Conservation (phyloP, 495 filamentous ascomycete species). For the Penicillium coffeae region DNA sequence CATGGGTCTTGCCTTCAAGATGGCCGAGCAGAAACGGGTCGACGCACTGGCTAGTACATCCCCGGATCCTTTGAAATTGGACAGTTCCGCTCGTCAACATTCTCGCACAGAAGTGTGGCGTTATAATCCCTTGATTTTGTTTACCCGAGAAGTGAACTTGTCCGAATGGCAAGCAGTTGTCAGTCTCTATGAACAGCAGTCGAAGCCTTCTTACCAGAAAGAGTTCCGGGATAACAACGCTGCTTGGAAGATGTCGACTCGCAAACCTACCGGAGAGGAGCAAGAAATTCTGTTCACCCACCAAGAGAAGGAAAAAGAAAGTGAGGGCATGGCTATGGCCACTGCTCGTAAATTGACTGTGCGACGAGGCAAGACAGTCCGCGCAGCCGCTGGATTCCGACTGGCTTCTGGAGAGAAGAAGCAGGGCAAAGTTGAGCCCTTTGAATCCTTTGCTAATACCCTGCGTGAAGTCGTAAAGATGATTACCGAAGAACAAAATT, state of each 20-base stretch:
- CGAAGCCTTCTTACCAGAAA: conserved; percentile 70
- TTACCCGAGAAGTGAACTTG: conserved; percentile 75
- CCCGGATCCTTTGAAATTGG: conserved; percentile 44
- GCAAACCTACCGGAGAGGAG: conserved; percentile 80
- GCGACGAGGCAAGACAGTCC: conserved; percentile 80
- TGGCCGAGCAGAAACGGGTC: conserved; percentile 62
- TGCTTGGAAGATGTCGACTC: conserved; percentile 77
- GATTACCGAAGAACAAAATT: conserved; percentile 89
- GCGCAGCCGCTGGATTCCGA: conserved; percentile 60
- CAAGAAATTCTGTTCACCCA: conserved; percentile 82
- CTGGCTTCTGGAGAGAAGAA: conserved; percentile 57
- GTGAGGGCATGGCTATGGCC: conserved; percentile 64
- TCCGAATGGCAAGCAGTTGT: conserved; percentile 77
- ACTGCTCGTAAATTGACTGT: conserved; percentile 83
- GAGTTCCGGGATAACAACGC: conserved; percentile 76
- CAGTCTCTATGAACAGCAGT: conserved; percentile 72
- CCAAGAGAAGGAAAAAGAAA: conserved; percentile 74
- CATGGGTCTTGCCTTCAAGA: conserved; percentile 74
- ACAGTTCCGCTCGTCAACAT: conserved; percentile 47
- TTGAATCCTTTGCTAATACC: conserved; percentile 77
- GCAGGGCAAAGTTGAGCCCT: conserved; percentile 65
- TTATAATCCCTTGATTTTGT: conserved; percentile 80
- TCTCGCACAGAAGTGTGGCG: conserved; percentile 66
- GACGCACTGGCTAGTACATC: conserved; percentile 46
- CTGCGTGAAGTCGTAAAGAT: conserved; percentile 74